Percentiles rank a stretch among this genome's conserved stretches.
Evolutionary conservation across 257 asterid genomes (phyloP).

Genomic region (Solanum chilense): DNA sequence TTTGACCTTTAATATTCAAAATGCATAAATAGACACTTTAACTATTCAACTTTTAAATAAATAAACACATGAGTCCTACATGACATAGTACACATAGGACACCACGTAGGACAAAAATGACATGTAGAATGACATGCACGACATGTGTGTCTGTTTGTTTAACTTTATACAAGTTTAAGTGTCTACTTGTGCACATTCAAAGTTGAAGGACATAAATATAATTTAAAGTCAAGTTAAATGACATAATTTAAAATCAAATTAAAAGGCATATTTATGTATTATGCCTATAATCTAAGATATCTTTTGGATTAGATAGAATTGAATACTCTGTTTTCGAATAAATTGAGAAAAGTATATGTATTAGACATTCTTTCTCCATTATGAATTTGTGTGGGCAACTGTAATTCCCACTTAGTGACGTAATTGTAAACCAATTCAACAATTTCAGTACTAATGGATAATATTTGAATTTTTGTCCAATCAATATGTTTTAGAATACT

Average conservation of each 20-base stretch:
- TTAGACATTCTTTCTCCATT: not conserved
- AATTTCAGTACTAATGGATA: not conserved
- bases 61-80: too few relatives aligned
- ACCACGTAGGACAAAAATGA: too few relatives aligned
- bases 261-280: too few relatives aligned
- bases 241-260: fast-evolving
- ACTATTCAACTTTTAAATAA: too few relatives aligned
- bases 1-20: too few relatives aligned
- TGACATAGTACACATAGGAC: too few relatives aligned
- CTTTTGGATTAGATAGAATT: not conserved
- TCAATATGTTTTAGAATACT: not conserved
- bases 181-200: too few relatives aligned
- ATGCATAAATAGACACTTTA: too few relatives aligned
- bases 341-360: not conserved
- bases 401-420: not conserved
- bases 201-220: fast-evolving
- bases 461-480: not conserved
- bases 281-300: not conserved
- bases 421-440: not conserved
- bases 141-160: too few relatives aligned
- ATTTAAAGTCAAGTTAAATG: too few relatives aligned
- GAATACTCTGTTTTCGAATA: not conserved
- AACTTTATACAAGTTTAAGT: too few relatives aligned
- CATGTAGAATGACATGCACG: too few relatives aligned
- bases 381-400: not conserved